phyloP scores from a whole-genome alignment of 768 basidiomycete genomes.

The Suillus occidentalis region DNA sequence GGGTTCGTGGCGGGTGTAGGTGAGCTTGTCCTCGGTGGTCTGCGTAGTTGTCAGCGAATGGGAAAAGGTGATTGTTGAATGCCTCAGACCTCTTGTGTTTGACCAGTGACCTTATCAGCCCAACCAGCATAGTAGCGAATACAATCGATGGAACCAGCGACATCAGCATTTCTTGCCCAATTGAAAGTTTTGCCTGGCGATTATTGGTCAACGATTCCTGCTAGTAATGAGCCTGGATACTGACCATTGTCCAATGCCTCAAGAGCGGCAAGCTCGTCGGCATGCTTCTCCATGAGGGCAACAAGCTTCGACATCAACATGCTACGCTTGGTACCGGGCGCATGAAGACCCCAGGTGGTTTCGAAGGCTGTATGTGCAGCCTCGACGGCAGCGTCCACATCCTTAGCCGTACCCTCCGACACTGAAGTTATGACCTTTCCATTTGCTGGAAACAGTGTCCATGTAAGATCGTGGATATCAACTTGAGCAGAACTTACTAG shows the following conservation, averaged over 20 bases:
- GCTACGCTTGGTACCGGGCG: conserved; percentile 51
- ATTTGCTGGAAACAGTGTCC: conserved; percentile 43
- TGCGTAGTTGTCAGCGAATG: conserved; percentile 13
- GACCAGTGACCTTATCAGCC: conserved; percentile 83
- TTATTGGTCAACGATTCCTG: neutral
- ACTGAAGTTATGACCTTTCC: conserved; percentile 62
- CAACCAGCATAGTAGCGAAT: conserved; percentile 86
- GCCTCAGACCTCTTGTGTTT: conserved; percentile 58
- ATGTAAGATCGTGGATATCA: conserved; percentile 9
- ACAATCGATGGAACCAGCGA: conserved; percentile 46
- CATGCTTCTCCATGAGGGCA: conserved; percentile 58
- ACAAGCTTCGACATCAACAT: conserved; percentile 63
- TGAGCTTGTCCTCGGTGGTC: conserved; percentile 47
- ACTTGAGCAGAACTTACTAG: conserved; percentile 33
- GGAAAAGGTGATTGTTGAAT: neutral
- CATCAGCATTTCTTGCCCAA: conserved; percentile 51
- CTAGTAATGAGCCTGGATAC: neutral
- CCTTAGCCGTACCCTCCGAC: conserved; percentile 59
- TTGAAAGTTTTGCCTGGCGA: conserved; percentile 53
- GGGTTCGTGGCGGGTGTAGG: conserved; percentile 71
- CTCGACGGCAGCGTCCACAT: conserved; percentile 75
- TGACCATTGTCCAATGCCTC: conserved; percentile 71
- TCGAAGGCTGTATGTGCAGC: conserved; percentile 64
- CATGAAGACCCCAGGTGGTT: conserved; percentile 67
- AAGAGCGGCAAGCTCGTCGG: conserved; percentile 67